phyloP scores from a whole-genome alignment of 208 protist species.

The Crithidia mellificae region DNA sequence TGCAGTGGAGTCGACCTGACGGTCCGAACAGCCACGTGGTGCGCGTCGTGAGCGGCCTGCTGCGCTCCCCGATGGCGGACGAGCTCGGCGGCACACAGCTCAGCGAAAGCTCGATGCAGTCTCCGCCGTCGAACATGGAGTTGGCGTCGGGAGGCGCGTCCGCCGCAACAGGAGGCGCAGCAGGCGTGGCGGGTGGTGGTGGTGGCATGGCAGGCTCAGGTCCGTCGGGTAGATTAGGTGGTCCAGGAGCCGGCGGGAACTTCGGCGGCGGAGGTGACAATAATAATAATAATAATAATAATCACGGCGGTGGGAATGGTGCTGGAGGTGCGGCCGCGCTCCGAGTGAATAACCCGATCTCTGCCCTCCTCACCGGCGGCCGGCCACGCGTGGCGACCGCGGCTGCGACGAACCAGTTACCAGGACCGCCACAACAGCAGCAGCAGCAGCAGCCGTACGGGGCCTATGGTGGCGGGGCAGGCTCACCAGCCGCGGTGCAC shows the following conservation, averaged over 20 bases:
- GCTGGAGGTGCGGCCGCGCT: not conserved
- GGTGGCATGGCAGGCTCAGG: not conserved
- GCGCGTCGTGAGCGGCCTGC: constrained; percentile 8
- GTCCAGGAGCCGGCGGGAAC: too few relatives aligned
- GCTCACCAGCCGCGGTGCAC: not conserved
- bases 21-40: constrained; percentile 5
- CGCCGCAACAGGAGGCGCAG: not conserved
- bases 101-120: constrained; percentile 16
- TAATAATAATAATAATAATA: too few relatives aligned
- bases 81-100: not conserved
- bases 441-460: not conserved
- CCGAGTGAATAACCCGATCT: constrained; percentile 11
- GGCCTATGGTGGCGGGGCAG: too few relatives aligned
- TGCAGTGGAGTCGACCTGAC: not conserved
- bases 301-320: not conserved
- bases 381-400: not conserved
- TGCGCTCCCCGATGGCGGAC: constrained; percentile 6
- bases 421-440: too few relatives aligned
- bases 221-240: too few relatives aligned
- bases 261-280: too few relatives aligned
- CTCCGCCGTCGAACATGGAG: constrained; percentile 7
- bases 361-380: constrained; percentile 12
- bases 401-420: not conserved
- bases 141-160: not conserved
- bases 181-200: not conserved